Evolutionary conservation across 1,139 yeast genomes (phyloP).

Genomic region (Blastobotrys serpentis): DNA sequence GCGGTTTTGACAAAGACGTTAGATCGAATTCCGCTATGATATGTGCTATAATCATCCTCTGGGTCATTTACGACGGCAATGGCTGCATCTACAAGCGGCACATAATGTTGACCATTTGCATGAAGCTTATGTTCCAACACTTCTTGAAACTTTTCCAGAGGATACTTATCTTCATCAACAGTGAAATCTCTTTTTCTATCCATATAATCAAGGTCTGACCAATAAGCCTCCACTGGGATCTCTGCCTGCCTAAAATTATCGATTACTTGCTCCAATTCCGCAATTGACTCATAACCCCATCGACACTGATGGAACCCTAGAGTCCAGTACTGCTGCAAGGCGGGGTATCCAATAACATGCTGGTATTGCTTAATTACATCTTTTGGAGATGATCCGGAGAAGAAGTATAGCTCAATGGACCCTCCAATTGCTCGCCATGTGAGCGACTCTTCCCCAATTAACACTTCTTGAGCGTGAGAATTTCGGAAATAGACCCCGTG

Average conservation of each 20-base stretch:
- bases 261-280: slow-evolving; percentile 19
- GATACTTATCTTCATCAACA: slow-evolving; percentile 35
- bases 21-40: slow-evolving; percentile 34
- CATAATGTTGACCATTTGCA: slow-evolving; percentile 34
- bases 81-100: slow-evolving; percentile 42
- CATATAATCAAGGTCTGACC: slow-evolving; percentile 31
- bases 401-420: slow-evolving; percentile 38
- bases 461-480: slow-evolving; percentile 30
- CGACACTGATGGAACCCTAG: slow-evolving; percentile 30
- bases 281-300: slow-evolving; percentile 21
- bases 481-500: slow-evolving; percentile 30
- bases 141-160: slow-evolving; percentile 28
- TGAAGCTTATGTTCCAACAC: slow-evolving; percentile 35
- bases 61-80: slow-evolving; percentile 37
- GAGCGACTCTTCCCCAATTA: slow-evolving; percentile 26
- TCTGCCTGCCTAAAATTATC: slow-evolving; percentile 12
- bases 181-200: slow-evolving; percentile 39
- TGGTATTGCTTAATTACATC: slow-evolving; percentile 37
- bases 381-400: slow-evolving; percentile 39
- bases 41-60: slow-evolving; percentile 34
- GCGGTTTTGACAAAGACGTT: slow-evolving; percentile 39
- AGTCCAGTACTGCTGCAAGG: slow-evolving; percentile 37
- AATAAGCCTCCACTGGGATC: slow-evolving; percentile 26
- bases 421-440: slow-evolving; percentile 34
- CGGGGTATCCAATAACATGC: slow-evolving; percentile 34